Evolutionary conservation across 2,329 filamentous ascomycete species (phyloP), one percentile per base, ranked within the genome.

Genomic region (Cercospora zeina): DNA sequence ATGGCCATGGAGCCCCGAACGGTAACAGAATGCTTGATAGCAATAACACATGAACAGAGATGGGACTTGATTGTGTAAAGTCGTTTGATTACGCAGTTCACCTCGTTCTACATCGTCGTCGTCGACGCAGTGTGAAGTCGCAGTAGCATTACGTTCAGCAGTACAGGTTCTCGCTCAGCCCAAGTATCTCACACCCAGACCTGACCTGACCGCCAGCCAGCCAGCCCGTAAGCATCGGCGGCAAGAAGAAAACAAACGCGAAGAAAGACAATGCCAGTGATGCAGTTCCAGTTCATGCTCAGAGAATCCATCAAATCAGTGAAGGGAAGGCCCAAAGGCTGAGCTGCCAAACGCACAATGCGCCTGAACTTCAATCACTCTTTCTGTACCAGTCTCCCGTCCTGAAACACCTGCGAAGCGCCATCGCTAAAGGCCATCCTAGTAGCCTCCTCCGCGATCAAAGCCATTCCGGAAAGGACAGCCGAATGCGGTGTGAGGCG

Each of bases 261-360:
- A 30, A 16, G 47, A 50, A 51, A 51, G 27, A 51, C 47, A 37
- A 37, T 39, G 53, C 34, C 53, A 30, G 39, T 21, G 30, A 58
- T 42, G 34, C 36, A 39, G 16, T 27, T 21, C 24, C 34, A 13
- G 21, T 56, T 36, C 39, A 27, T 42, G 21, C 24, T 7, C 31
- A 49, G 31, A 21, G n/a, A 33, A n/a, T 27, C n/a, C 31, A 13
- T 30, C 31, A 50, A 45, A 51, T 10, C 56, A 58, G 56, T 58
- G 6, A 58, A 58, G 42, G 56, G 31, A 50, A n/a, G 9, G 21
- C 54, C 37, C 21, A 57, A 47, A 50, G 36, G 30, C 42, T 50
- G 55, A 58, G 56, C 42, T 37, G 42, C 56, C 56, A 58, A 50
- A 58, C 56, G 56, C 56, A 42, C 27, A 45, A 34, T 8, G 42